Conservation (phyloP, 192 early-diverging fungal species). For the Spizellomyces punctatus region DNA sequence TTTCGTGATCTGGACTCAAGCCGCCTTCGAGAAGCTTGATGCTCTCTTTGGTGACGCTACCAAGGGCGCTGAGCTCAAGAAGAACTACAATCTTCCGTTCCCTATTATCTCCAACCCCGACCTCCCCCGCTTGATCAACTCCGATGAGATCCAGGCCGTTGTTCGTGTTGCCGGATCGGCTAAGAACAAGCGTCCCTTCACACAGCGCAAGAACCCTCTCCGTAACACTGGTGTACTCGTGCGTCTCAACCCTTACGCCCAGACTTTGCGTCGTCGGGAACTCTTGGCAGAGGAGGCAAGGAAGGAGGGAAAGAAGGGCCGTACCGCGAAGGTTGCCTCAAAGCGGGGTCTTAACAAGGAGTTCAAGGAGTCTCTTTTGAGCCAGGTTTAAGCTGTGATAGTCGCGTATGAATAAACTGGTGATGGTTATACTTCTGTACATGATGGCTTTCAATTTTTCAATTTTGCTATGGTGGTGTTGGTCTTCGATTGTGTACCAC, state of each 20-base stretch:
- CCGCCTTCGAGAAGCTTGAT: slow-evolving; percentile 90
- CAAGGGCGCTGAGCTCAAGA: slow-evolving; percentile 81
- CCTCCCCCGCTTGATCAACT: slow-evolving; percentile 94
- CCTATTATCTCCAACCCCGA: slow-evolving; percentile 93
- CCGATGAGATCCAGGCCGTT: slow-evolving; percentile 94
- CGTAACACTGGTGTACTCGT: slow-evolving; percentile 87
- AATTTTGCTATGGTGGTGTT: too few relatives aligned
- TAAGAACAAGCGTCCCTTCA: slow-evolving; percentile 87
- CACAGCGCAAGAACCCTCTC: slow-evolving; percentile 99
- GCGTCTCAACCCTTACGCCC: slow-evolving; percentile 96
- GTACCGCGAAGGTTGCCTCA: slow-evolving; percentile 33
- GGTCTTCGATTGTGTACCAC: too few relatives aligned
- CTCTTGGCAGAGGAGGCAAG: slow-evolving; percentile 41
- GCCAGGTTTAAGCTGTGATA: too few relatives aligned
- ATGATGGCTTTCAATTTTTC: too few relatives aligned
- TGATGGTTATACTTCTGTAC: too few relatives aligned
- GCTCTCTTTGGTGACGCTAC: slow-evolving; percentile 88
- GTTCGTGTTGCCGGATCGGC: slow-evolving; percentile 80
- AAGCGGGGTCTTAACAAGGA: slow-evolving; percentile 42
- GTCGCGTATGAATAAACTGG: too few relatives aligned
- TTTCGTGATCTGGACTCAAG: slow-evolving; percentile 98
- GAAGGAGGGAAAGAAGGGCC: slow-evolving; percentile 35
- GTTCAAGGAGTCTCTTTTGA: slow-evolving; percentile 23
- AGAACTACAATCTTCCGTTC: slow-evolving; percentile 85
- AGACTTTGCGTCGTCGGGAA: slow-evolving; percentile 69